A percentile compares a stretch with the other conserved stretches of the same genome.
Conservation (phyloP, 305 asterid species). For the Ruellia speciosa region DNA sequence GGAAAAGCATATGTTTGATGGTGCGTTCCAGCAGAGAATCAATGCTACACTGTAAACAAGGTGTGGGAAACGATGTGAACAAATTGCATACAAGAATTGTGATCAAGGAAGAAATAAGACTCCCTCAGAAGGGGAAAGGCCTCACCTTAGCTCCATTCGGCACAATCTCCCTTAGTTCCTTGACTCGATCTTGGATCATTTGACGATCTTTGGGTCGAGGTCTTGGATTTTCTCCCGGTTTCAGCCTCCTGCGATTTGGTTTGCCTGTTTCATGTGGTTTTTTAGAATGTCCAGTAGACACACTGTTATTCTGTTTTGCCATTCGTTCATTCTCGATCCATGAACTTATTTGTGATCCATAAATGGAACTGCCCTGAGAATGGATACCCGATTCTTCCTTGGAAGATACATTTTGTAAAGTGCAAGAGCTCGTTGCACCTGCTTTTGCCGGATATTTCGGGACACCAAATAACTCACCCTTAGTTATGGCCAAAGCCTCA, state of each 20-base stretch:
- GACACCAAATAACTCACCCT: constrained; percentile 50
- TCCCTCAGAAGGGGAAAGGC: neutral
- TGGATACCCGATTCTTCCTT: constrained; percentile 31
- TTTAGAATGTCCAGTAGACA: constrained; percentile 58
- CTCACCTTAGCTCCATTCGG: constrained; percentile 87
- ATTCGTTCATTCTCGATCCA: constrained; percentile 43
- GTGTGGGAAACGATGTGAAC: constrained; percentile 14
- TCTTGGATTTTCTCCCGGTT: constrained; percentile 84
- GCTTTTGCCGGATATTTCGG: constrained; percentile 44
- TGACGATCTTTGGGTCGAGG: constrained; percentile 97
- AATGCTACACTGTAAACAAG: constrained; percentile 78
- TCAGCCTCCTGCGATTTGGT: constrained; percentile 71
- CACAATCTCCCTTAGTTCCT: constrained; percentile 85
- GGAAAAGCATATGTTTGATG: constrained; percentile 86
- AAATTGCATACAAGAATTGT: neutral
- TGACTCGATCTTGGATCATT: constrained; percentile 96
- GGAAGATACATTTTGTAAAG: constrained; percentile 34
- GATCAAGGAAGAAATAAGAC: constrained; percentile 5
- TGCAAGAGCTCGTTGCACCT: constrained; percentile 40
- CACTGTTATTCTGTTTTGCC: constrained; percentile 43
- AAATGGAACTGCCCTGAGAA: constrained; percentile 47
- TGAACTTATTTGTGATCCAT: constrained; percentile 54
- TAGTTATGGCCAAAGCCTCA: constrained; percentile 30
- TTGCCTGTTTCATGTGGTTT: constrained; percentile 53
- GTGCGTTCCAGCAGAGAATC: constrained; percentile 93